A percentile compares a stretch with the other conserved stretches of the same genome.
Evolutionary conservation across 2,329 filamentous ascomycete species (phyloP).

Genomic region (Anthostomella pinea): DNA sequence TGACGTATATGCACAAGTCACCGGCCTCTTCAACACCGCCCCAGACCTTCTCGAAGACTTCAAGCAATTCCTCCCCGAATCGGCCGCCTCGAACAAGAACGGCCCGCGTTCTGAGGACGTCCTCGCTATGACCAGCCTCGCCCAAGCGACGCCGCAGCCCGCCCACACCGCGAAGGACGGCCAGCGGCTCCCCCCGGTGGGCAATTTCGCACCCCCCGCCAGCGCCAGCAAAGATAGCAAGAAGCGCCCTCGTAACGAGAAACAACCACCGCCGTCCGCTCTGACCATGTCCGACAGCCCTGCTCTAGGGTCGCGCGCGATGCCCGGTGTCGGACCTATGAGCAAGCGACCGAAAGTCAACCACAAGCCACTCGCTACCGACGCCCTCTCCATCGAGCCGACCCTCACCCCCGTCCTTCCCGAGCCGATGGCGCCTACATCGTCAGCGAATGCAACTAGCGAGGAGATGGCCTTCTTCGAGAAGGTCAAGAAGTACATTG

Average conservation of each 20-base stretch:
- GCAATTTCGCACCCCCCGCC: conserved; percentile 81
- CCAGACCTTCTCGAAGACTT: conserved; percentile 96
- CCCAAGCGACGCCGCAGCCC: conserved; percentile 53
- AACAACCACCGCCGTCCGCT: conserved; percentile 47
- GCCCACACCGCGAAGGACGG: conserved; percentile 49
- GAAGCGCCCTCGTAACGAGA: conserved; percentile 70
- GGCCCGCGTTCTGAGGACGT: conserved; percentile 65
- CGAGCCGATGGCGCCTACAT: conserved; percentile 77
- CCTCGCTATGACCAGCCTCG: conserved; percentile 48
- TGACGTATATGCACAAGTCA: conserved; percentile 97
- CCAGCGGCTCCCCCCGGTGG: conserved; percentile 86
- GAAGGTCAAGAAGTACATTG: conserved; percentile 91
- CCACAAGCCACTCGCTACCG: conserved; percentile 60
- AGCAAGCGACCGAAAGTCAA: conserved; percentile 72
- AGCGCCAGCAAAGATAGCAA: conserved; percentile 88
- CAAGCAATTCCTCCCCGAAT: conserved; percentile 96
- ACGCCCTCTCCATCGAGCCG: conserved; percentile 69
- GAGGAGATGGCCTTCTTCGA: conserved; percentile 96
- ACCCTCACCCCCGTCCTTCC: conserved; percentile 86
- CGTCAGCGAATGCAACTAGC: conserved; percentile 68
- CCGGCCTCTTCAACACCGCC: conserved; percentile 85
- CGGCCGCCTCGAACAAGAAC: conserved; percentile 61
- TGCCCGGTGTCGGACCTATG: conserved; percentile 36
- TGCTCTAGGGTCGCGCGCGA: conserved; percentile 35
- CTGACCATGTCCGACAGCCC: conserved; percentile 43